Evolutionary conservation across 2,329 filamentous ascomycete species (phyloP).

Genomic region (Verticillium alfalfae): DNA sequence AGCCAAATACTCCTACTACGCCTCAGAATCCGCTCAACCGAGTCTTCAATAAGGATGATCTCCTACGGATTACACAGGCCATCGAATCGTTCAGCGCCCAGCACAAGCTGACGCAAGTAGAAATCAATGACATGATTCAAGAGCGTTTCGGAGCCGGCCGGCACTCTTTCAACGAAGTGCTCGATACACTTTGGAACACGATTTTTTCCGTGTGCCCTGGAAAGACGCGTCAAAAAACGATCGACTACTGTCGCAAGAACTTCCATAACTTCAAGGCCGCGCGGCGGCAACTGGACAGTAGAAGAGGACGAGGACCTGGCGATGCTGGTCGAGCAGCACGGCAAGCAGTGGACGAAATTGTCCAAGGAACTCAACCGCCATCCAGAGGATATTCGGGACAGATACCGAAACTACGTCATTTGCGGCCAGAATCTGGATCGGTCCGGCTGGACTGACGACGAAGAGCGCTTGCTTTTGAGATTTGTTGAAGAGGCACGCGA

Average conservation of each 20-base stretch:
- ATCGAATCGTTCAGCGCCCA: conserved; percentile 39
- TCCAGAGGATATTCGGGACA: conserved; percentile 61
- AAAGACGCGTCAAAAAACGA: conserved; percentile 46
- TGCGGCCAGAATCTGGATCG: conserved; percentile 47
- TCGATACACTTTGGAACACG: conserved; percentile 42
- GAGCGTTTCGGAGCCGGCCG: conserved; percentile 20
- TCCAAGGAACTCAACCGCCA: conserved; percentile 58
- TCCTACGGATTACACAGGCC: conserved; percentile 30
- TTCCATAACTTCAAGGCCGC: conserved; percentile 62
- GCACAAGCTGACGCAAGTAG: conserved; percentile 31
- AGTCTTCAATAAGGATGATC: conserved; percentile 37
- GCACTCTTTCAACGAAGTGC: conserved; percentile 24
- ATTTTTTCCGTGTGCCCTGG: conserved; percentile 43
- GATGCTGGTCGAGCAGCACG: conserved; percentile 37
- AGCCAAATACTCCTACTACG: background rate
- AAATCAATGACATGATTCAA: conserved; percentile 43
- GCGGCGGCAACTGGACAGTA: conserved; percentile 50
- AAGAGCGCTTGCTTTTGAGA: conserved; percentile 45
- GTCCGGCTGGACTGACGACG: conserved; percentile 49
- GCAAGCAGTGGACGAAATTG: conserved; percentile 58
- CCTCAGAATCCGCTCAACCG: conserved; percentile 18
- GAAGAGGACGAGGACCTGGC: conserved; percentile 53
- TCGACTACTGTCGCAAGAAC: conserved; percentile 52
- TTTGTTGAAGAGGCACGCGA: conserved; percentile 43
- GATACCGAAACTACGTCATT: conserved; percentile 63